Percentiles rank a stretch among this genome's conserved stretches.
phyloP scores from a whole-genome alignment of 208 protist species.

The Porcisia hertigi region DNA sequence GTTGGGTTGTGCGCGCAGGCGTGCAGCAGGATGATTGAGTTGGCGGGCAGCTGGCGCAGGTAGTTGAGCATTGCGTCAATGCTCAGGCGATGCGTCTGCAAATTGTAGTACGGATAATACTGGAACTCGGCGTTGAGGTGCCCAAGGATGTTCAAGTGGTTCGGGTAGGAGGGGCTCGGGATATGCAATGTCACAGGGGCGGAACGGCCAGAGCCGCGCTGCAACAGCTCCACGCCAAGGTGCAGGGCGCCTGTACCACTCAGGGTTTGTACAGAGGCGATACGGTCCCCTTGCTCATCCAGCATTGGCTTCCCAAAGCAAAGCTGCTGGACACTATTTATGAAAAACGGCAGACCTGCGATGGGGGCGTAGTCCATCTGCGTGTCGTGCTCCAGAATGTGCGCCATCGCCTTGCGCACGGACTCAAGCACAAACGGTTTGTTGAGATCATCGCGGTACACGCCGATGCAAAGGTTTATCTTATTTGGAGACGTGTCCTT shows the following conservation, averaged over 20 bases:
- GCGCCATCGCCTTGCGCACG: constrained; percentile 75
- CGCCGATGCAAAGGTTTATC: constrained; percentile 97
- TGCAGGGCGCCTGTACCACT: constrained; percentile 84
- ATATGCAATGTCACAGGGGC: constrained; percentile 40
- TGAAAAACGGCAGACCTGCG: constrained; percentile 85
- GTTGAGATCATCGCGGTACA: constrained; percentile 94
- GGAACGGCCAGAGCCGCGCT: constrained; percentile 23
- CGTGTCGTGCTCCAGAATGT: constrained; percentile 30
- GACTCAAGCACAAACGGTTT: constrained; percentile 91
- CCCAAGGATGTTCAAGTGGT: constrained; percentile 76
- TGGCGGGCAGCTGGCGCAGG: constrained; percentile 54
- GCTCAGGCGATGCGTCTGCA: constrained; percentile 60
- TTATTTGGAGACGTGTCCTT: constrained; percentile 88
- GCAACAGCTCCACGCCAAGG: constrained; percentile 65
- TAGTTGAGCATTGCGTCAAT: constrained; percentile 71
- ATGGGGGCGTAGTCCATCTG: constrained; percentile 96
- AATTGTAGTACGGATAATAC: constrained; percentile 79
- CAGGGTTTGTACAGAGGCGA: constrained; percentile 81
- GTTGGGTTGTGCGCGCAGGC: constrained; percentile 98
- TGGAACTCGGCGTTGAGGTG: constrained; percentile 41
- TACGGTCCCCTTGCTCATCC: constrained; percentile 32
- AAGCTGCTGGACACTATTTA: constrained; percentile 64
- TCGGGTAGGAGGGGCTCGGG: constrained; percentile 73
- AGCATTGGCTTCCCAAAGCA: constrained; percentile 87
- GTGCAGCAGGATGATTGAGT: constrained; percentile 95